Evolutionary conservation across 192 early-diverging fungal species (phyloP), one percentile per base, ranked within the genome.

Genomic region (Coemansia sp.): DNA sequence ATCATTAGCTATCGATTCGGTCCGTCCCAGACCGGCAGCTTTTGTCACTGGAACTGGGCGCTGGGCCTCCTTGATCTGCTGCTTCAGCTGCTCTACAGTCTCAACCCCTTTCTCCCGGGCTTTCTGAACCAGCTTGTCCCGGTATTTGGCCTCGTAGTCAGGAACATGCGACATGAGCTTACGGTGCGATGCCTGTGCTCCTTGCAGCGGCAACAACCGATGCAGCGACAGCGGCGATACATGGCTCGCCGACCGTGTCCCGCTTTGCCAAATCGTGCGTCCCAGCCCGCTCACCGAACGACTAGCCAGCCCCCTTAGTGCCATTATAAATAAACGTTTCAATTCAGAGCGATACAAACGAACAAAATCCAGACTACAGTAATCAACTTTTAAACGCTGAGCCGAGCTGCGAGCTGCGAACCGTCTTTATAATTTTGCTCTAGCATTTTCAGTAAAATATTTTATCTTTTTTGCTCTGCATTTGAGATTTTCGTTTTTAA

Each of bases 101-200:
- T 19, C 35, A 12, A 72, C 52, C 2, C 73, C 83, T 15, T 77
- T 81, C 78, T 77, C 78, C 24, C 83, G 74, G 14, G 85, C 87
- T 27, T 70, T 74, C 41, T 74, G 63, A 43, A 83, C 65, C 66
- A 92, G 76, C 75, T 89, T 88, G 3, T 84, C 75, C 7, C 73
- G 80, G 81, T 92, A 92, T 70, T 89, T 91, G 21, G 82, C 73
- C 25, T 83, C 78, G 61, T 83, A 83, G 62, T 87, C 63, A 5
- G 79, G 79, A 14, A 83, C 60, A 55, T 84, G 73, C 15, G 79
- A 81, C 73, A 81, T 65, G 22, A 55, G 76, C 66, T 74, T 81
- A 24, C 53, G 53, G 29, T 56, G 55, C 15, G 29, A 15, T n/a
- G 55, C 27, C 27, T 37, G 37, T 12, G 23, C 47, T 15, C 12